Base-by-base conservation (phyloP, 2,329 filamentous ascomycete species). In the Claviceps sp. region DNA sequence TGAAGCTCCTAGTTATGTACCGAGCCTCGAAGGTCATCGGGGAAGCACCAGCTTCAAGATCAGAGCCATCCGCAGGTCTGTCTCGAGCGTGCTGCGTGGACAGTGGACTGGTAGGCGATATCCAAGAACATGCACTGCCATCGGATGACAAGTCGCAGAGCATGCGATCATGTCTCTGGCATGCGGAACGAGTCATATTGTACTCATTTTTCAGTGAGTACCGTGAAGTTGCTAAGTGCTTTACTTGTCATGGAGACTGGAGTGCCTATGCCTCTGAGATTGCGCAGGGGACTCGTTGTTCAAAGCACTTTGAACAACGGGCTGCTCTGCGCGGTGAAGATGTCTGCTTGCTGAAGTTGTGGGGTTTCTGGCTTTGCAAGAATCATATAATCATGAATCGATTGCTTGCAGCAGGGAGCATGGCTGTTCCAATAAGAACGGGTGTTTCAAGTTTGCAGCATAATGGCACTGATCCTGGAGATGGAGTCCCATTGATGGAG, bases 61-160 rank as follows among this genome's bases (percentile, higher is more conserved):
- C 11, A 5, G 40, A 42, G 40, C 42, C 42, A 44, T 18, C 2
- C 20, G 42, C 20, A 24, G 42, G 20, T 13, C 9, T 8, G 36
- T 8, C 11, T 20, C 36, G 14, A 45, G n/a, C 4, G 3, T 22
- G 20, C 20, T 22, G 20, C 20, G 20, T 22, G 20, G 20, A 22
- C 20, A 22, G 49, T 34, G 30, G 22, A 34, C 6, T 36, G 20
- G 22, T 51, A 34, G 4, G 24, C 36, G 4, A 47, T 22, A 42
- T 51, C 50, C 5, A 48, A 44, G 36, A 51, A 51, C 22, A 48
- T 3, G 30, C 36, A 51, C 44, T 51, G 50, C 50, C 50, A 51
- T 37, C 43, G 8, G 7, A 30, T 7, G 6, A 51, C 20, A 11
- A 51, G 34, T 51, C 37, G 22, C 50, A 44, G 24, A 36, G 5